Evolutionary conservation across 129 eudicot genomes (phyloP), one percentile per base, ranked within the genome.

Genomic region (Apium graveolens): DNA sequence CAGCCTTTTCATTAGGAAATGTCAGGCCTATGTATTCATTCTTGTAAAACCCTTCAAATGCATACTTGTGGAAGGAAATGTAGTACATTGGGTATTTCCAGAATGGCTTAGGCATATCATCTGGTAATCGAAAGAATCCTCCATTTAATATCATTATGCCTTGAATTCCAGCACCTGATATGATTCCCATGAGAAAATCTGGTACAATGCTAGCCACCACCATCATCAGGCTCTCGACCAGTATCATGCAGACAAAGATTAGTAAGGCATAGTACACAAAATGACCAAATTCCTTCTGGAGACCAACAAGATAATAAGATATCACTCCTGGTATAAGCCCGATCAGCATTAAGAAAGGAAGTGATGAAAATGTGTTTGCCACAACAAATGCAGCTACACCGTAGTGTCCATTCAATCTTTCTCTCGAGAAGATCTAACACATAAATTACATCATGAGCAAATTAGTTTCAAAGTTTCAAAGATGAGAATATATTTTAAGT

Each of bases 11-110:
- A 37, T 73, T 78, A 17, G 85, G 82, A 53, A 82, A 82, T 31
- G 74, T 60, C 5, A 82, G 44, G 7, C 87, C 91, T 81, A 76
- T 78, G 71, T 85, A 88, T 85, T 88, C 91, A 24, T 88, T 88
- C 84, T 85, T 88, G 79, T 46, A 85, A 26, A 88, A 42, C 31
- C 91, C 91, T 60, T 88, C 86, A 70, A 27, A 75, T 24, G 87
- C 87, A 60, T 88, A 85, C 81, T 79, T 88, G 76, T 85, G 91
- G 83, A 88, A 78, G 5, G 82, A 45, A 32, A 78, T 62, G 66
- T 82, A 82, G 68, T 82, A 77, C 51, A 82, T 37, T 14, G 85
- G 85, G 79, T 82, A 82, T 24, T 45, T 71, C 85, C 82, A 82
- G 29, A 82, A 78, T 17, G 79, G 76, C 26, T 74, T 74, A 0